These are phyloP conservation scores for Calocybe gambosa DNA, from an alignment of 1,284 basidiomycete genomes.

Conservation along the genomic window DNA sequence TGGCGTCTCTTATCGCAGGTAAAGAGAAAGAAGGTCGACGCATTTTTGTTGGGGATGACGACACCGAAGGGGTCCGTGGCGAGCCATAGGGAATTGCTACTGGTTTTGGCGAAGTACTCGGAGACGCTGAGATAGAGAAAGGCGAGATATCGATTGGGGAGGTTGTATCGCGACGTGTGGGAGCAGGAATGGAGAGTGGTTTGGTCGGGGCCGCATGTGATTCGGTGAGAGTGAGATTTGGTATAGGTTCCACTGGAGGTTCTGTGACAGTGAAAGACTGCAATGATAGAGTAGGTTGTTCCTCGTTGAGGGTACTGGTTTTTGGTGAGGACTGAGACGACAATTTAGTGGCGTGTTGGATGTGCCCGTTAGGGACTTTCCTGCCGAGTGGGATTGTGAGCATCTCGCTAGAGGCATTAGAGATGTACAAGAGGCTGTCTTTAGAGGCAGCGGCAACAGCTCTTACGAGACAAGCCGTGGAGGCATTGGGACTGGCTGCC, in stretches of 20 bases:
- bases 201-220: neutral
- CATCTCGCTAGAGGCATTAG: conserved; percentile 8
- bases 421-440: conserved; percentile 3
- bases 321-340: neutral
- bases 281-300: neutral
- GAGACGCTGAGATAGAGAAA: neutral
- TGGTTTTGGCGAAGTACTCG: neutral
- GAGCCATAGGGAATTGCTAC: neutral
- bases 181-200: neutral
- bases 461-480: conserved; percentile 26
- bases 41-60: conserved; percentile 13
- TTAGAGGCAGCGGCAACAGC: conserved; percentile 9
- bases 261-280: neutral
- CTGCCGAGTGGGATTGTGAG: conserved; percentile 14
- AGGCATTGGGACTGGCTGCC: conserved; percentile 23
- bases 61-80: conserved; percentile 3
- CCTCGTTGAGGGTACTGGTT: neutral
- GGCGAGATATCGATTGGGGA: too few relatives aligned
- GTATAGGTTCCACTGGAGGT: neutral
- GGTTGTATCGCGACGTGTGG: too few relatives aligned
- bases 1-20: conserved; percentile 17
- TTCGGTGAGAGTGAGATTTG: neutral
- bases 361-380: conserved; percentile 5
- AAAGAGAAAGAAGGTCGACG: conserved; percentile 21
- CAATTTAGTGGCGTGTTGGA: neutral